Conservation (phyloP, 2,329 filamentous ascomycete genomes). For the Xylariaceae sp. region DNA sequence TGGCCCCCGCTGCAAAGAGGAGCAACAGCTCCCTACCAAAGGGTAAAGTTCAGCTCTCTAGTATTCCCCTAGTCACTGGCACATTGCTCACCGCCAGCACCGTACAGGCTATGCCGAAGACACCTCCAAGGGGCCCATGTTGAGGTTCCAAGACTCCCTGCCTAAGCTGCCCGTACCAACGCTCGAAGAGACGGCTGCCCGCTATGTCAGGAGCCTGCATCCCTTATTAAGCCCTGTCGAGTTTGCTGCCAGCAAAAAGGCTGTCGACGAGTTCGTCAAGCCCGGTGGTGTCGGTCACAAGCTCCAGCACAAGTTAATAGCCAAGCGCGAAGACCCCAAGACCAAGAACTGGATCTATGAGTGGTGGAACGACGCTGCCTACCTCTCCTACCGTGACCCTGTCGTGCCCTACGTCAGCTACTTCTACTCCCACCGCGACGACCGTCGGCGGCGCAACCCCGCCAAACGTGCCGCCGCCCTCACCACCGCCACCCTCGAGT, state of each 20-base stretch:
- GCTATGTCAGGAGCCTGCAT: conserved; percentile 78
- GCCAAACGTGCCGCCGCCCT: conserved; percentile 92
- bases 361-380: conserved; percentile 97
- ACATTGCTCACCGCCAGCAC: conserved; percentile 6
- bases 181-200: conserved; percentile 75
- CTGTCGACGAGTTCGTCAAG: conserved; percentile 82
- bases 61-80: conserved; percentile 4
- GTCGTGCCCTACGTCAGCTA: conserved; percentile 98
- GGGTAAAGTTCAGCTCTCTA: conserved; percentile 36
- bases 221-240: conserved; percentile 69
- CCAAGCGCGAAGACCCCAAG: conserved; percentile 74
- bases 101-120: conserved; percentile 75
- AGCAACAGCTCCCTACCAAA: conserved; percentile 57
- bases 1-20: conserved; percentile 53
- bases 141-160: conserved; percentile 83
- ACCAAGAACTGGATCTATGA: conserved; percentile 93
- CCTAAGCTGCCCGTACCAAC: conserved; percentile 76
- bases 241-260: conserved; percentile 71
- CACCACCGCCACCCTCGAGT: conserved; percentile 79
- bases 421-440: conserved; percentile 98
- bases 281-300: conserved; percentile 80
- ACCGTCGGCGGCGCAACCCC: conserved; percentile 81
- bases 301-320: conserved; percentile 84
- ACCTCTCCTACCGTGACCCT: conserved; percentile 89
- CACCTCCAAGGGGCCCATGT: conserved; percentile 73